Base-by-base conservation (phyloP, 192 early-diverging fungal genomes). In the Funneliformis geosporum region DNA sequence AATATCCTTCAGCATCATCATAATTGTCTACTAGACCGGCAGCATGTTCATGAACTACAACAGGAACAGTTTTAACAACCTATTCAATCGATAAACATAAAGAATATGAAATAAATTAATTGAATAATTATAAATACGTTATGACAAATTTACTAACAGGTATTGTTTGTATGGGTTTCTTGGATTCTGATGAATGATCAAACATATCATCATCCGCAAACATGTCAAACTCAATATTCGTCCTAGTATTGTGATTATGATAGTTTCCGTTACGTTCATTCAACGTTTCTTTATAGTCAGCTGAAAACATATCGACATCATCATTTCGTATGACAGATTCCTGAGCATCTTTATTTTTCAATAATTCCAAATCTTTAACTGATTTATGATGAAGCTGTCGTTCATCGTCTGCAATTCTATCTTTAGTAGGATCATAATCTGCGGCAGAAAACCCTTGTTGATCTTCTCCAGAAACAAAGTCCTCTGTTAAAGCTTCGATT, bases 1-100 rank as follows among this genome's bases (percentile, higher is more conserved):
- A 99, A 89, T 99, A 99, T 42, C 98, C 98, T 76, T 99, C 98
- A 11, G 91, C 88, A 80, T 99, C 98, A 83, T 99, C 97, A 94
- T 94, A 97, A 77, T 95, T 97, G 79, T 98, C 97, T 43, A 88
- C 85, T 1, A 95, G 82, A 9, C 86, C 87, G 33, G 87, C 85
- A 70, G 85, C 89, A 80, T 85, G 83, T 33, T 80, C 84, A 40
- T 78, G 65, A 5, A 75, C 59, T 21, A 78, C 50, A 71, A 81
- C 84, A 14, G 83, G 80, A n/a, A 75, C 77, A 0, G 73, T 78
- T 38, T 80, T 67, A 44, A 72, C 78, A 25, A 59, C 73, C 73
- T 79, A 81, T 76, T 74, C 18, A 60, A 78, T 47, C 38, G 65
- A 67, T n/a, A 18, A 70, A n/a, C 64, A 43, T 33, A 47, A 78